A percentile compares a stretch with the other conserved stretches of the same genome.
These are phyloP conservation scores for Hypoxylon lienhwacheense DNA, from an alignment of 495 filamentous ascomycete species.

Conservation along the genomic window DNA sequence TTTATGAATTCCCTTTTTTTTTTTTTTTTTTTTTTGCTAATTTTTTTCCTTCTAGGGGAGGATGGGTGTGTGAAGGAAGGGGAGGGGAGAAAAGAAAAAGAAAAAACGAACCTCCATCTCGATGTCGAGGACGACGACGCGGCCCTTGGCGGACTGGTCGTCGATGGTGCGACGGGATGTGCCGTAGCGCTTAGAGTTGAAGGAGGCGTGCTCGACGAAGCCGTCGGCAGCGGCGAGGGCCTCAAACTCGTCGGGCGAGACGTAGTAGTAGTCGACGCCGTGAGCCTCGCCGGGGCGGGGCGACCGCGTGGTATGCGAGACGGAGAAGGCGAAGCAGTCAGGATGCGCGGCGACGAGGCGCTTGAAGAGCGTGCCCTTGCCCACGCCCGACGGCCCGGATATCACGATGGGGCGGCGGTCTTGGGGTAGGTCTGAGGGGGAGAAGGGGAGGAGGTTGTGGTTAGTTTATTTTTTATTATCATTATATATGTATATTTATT, in stretches of 20 bases:
- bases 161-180: slow-evolving; percentile 77
- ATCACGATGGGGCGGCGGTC: slow-evolving; percentile 74
- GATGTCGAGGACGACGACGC: slow-evolving; percentile 77
- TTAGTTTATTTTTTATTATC: background rate
- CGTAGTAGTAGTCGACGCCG: slow-evolving; percentile 82
- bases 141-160: slow-evolving; percentile 68
- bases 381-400: slow-evolving; percentile 81
- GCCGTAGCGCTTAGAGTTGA: slow-evolving; percentile 87
- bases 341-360: slow-evolving; percentile 66
- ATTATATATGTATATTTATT: no score
- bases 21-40: background rate
- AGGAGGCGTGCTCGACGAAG: slow-evolving; percentile 88
- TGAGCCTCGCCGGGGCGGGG: slow-evolving; percentile 76
- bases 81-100: no score
- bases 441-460: slow-evolving; percentile 3
- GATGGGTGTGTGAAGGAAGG: background rate
- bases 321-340: slow-evolving; percentile 75
- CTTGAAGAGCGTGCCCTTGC: slow-evolving; percentile 85
- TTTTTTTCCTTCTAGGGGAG: background rate
- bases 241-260: slow-evolving; percentile 67
- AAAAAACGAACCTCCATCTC: slow-evolving; percentile 74
- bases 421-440: slow-evolving; percentile 37
- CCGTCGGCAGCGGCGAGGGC: slow-evolving; percentile 66
- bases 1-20: background rate
- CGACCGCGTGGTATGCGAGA: slow-evolving; percentile 82